These are phyloP conservation scores for Rhodosporidiobolus odoratus DNA, from an alignment of 768 basidiomycete species.

Conservation along the genomic window DNA sequence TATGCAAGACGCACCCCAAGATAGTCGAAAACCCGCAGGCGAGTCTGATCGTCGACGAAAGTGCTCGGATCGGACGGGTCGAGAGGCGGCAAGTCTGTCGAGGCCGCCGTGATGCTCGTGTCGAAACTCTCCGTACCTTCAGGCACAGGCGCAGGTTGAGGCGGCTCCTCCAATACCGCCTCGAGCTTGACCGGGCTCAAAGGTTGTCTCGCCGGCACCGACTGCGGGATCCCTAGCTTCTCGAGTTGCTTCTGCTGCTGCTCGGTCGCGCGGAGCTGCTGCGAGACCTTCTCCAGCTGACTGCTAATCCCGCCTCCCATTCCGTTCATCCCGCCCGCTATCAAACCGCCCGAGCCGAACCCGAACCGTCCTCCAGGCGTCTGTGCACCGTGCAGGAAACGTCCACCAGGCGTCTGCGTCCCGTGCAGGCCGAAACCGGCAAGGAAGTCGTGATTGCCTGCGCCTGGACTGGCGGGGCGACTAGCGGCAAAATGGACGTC, in stretches of 20 bases:
- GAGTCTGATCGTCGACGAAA: slow-evolving; percentile 21
- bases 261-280: slow-evolving; percentile 24
- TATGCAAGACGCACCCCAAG: slow-evolving; percentile 29
- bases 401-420: not conserved
- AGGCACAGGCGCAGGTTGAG: not conserved
- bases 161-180: slow-evolving; percentile 6
- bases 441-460: slow-evolving; percentile 26
- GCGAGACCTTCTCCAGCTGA: slow-evolving; percentile 29
- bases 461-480: slow-evolving; percentile 29
- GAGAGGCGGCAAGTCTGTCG: slow-evolving; percentile 11
- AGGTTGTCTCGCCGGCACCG: too few relatives aligned
- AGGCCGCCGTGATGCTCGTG: slow-evolving; percentile 1
- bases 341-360: not conserved
- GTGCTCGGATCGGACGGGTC: slow-evolving; percentile 29
- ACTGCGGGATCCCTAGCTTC: not conserved
- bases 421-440: slow-evolving; percentile 9
- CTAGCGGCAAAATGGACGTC: slow-evolving; percentile 31
- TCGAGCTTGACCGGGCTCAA: slow-evolving; percentile 29
- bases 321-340: not conserved
- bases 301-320: slow-evolving; percentile 16
- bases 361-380: not conserved
- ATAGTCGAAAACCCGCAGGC: slow-evolving; percentile 33
- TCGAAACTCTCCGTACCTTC: not conserved
- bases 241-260: slow-evolving; percentile 17
- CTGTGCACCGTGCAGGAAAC: not conserved